Conservation (phyloP, 106 monocot species). For the Dendrobium officinale region DNA sequence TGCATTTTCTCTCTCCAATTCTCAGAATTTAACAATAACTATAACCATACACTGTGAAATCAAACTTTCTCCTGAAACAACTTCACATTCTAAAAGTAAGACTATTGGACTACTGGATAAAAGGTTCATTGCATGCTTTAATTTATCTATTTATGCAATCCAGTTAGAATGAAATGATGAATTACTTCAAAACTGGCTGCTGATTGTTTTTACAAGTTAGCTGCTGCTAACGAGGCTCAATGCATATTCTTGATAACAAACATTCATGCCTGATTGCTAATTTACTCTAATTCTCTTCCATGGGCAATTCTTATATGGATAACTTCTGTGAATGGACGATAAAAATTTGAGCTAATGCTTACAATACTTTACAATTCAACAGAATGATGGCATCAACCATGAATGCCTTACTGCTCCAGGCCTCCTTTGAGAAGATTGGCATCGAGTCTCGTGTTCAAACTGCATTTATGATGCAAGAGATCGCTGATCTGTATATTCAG, state of each 20-base stretch:
- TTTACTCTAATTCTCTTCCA: background rate
- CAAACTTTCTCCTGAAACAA: background rate
- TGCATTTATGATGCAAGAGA: constrained; percentile 81
- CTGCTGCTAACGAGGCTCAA: background rate
- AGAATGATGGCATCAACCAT: constrained; percentile 99
- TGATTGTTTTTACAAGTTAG: background rate
- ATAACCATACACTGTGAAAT: too few relatives aligned
- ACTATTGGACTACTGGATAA: too few relatives aligned
- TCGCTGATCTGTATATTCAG: constrained; percentile 88
- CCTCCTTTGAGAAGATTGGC: constrained; percentile 85
- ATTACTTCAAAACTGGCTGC: background rate
- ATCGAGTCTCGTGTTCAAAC: constrained; percentile 79
- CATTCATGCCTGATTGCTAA: background rate
- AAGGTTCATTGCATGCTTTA: too few relatives aligned
- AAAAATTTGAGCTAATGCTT: background rate
- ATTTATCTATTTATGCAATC: too few relatives aligned
- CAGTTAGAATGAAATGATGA: too few relatives aligned
- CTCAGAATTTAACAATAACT: too few relatives aligned
- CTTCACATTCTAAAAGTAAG: too few relatives aligned
- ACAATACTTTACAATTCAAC: background rate
- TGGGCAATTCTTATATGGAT: background rate
- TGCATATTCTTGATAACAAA: background rate
- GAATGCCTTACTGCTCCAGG: constrained; percentile 93
- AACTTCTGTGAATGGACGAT: background rate
- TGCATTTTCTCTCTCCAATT: too few relatives aligned